Evolutionary conservation across 495 filamentous ascomycete species (phyloP).

Genomic region (Hypoxylon intermedium): DNA sequence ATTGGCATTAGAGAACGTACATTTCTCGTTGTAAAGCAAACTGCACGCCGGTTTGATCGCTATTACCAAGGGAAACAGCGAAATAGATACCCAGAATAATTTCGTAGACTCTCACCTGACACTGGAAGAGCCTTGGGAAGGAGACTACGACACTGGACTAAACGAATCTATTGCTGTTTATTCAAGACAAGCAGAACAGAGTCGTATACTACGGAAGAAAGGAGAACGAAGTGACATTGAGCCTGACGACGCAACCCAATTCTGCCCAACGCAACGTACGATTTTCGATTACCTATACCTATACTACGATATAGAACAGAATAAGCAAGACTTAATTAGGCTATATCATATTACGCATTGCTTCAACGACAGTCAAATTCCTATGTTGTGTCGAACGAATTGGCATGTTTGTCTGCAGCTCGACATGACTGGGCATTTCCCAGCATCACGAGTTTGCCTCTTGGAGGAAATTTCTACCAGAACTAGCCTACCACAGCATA

Average conservation of each 20-base stretch:
- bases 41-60: not conserved
- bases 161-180: not conserved
- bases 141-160: not conserved
- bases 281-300: constrained; percentile 4
- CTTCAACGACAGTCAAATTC: not conserved
- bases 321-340: constrained; percentile 1
- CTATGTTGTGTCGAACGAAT: not conserved
- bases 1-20: not conserved
- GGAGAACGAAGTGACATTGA: not conserved
- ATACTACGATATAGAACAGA: not conserved
- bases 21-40: not conserved
- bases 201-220: not conserved
- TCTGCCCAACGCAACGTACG: too few species aligned
- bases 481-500: not conserved
- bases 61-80: not conserved
- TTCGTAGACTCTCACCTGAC: not conserved
- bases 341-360: not conserved
- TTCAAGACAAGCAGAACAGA: not conserved
- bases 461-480: not conserved
- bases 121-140: not conserved
- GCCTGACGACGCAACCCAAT: constrained; percentile 7
- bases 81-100: not conserved
- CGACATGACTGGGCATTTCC: constrained; percentile 4
- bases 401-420: constrained; percentile 20
- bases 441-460: constrained; percentile 4